Conservation (phyloP, 257 asterid species). For the Lithospermum erythrorhizon region DNA sequence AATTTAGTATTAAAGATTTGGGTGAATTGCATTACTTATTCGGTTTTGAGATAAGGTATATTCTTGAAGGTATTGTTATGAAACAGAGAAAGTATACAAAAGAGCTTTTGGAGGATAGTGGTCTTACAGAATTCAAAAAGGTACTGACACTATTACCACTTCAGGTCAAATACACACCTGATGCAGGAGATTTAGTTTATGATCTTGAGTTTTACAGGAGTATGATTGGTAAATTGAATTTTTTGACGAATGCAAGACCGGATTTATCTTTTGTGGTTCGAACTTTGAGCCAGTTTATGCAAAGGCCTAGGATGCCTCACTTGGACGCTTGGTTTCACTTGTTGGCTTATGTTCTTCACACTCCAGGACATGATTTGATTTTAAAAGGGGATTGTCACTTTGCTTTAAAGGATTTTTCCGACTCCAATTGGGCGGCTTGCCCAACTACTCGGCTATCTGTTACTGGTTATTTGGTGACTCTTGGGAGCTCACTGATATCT, state of each 20-base stretch:
- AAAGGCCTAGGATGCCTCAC: not conserved
- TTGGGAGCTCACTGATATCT: not conserved
- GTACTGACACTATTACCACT: no score
- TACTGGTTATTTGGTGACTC: not conserved
- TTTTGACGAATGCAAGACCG: not conserved
- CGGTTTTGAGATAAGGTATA: no score
- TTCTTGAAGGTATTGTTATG: no score
- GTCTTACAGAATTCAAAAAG: no score
- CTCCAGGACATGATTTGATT: not conserved
- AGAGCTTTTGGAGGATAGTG: no score
- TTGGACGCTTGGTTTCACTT: not conserved
- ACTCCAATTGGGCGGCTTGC: constrained; percentile 4
- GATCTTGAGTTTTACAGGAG: not conserved
- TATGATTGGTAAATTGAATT: not conserved
- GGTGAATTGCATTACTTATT: no score
- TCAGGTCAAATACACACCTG: no score
- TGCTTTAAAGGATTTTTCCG: not conserved
- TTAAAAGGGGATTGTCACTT: not conserved
- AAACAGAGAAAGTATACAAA: no score
- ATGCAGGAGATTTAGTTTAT: no score
- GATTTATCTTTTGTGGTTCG: not conserved
- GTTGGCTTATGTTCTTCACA: not conserved
- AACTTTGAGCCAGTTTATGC: not conserved
- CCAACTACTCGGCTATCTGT: not conserved
- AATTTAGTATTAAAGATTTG: not conserved